Evolutionary conservation across 73 alveolate species (phyloP), one percentile per base, ranked within the genome.

Genomic region (Tetrahymena malaccensis): DNA sequence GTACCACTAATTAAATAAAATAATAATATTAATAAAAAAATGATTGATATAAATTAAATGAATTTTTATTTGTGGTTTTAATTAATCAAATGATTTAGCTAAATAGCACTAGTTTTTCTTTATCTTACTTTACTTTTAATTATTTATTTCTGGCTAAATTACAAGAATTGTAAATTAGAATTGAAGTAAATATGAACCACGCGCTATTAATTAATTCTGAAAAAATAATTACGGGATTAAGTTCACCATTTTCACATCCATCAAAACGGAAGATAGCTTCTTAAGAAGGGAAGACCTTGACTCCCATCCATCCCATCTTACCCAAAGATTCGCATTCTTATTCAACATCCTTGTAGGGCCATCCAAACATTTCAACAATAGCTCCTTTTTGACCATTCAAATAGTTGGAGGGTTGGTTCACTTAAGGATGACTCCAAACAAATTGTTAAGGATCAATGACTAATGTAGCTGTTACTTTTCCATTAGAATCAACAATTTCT

Each of bases 301-400:
- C 98, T 16, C 99, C 99, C 99, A 98, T 98, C 95, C 97, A 98
- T 55, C 99, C 99, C 34, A 98, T 98, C 85, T 98, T 98, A 8
- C 98, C 98, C 33, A 98, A 94, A 95, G 96, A 96, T 58, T 96
- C 99, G 94, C 99, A 98, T 96, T 98, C 99, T 55, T 96, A 94
- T 93, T 97, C 98, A 34, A 98, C 95, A 93, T 98, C 99, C 70
- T 97, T 99, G 94, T 98, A 98, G 34, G 99, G 99, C 99, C 99
- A 98, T 31, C 99, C 99, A 94, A 98, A 98, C 55, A 98, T 94
- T 97, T 98, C 99, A 44, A 98, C 99, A 25, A 98, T 97, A 31
- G 99, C 99, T 27, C 99, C 99, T 95, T 98, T 98, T 94, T 98
- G 97, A 16, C 99, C 99, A 93, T 95, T 94, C 93, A 97, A 96